A percentile compares a stretch with the other conserved stretches of the same genome.
Conservation (phyloP, 257 asterid genomes). For the Lantana camara region DNA sequence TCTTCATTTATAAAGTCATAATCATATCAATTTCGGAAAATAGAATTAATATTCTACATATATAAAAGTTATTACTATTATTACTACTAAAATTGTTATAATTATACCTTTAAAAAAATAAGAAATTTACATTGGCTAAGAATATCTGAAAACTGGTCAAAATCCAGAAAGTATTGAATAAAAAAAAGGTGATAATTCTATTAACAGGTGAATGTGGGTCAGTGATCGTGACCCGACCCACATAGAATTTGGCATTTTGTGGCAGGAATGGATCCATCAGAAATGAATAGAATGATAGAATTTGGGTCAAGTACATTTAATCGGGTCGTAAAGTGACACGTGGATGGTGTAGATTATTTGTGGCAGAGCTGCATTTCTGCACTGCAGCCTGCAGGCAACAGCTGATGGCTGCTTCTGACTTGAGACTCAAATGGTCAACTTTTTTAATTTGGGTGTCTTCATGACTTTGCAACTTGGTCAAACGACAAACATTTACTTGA, state of each 20-base stretch:
- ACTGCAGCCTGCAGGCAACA: not conserved
- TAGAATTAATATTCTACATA: too few relatives aligned
- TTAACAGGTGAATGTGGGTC: slow-evolving; percentile 19
- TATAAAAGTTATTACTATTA: too few relatives aligned
- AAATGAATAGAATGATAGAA: too few relatives aligned
- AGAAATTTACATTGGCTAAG: too few relatives aligned
- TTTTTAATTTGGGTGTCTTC: not conserved
- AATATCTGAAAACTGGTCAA: too few relatives aligned
- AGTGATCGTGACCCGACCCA: not conserved
- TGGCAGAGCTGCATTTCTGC: not conserved
- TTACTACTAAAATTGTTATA: too few relatives aligned
- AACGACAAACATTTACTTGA: not conserved
- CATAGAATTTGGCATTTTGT: slow-evolving; percentile 17
- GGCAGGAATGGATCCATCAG: not conserved
- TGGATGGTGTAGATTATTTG: not conserved
- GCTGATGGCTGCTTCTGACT: not conserved
- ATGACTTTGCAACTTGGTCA: not conserved
- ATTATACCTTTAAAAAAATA: too few relatives aligned
- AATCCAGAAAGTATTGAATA: not conserved
- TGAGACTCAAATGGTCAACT: not conserved
- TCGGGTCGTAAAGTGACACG: not conserved
- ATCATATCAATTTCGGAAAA: too few relatives aligned
- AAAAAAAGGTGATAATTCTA: too few relatives aligned
- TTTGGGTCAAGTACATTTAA: not conserved
- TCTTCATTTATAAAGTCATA: too few relatives aligned